Evolutionary conservation across 768 basidiomycete genomes (phyloP).

Genomic region (Mycena haematopus): DNA sequence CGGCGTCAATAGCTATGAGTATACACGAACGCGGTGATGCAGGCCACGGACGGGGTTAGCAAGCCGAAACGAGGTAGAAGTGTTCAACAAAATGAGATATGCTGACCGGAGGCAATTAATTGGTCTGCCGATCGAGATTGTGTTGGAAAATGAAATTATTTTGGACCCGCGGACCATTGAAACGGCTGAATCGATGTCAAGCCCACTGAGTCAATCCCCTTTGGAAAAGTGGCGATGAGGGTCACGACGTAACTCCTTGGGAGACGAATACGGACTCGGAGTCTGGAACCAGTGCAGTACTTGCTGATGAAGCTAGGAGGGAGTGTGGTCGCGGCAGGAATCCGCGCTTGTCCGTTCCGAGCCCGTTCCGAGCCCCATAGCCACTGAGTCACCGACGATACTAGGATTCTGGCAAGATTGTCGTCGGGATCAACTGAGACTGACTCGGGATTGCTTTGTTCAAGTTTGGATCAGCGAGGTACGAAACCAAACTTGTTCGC

Average conservation of each 20-base stretch:
- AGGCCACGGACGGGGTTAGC: conserved; percentile 21
- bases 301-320: background rate
- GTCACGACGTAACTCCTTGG: conserved; percentile 24
- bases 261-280: conserved; percentile 18
- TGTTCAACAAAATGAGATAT: conserved; percentile 15
- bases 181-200: conserved; percentile 21
- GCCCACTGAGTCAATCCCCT: background rate
- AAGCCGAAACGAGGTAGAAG: conserved; percentile 24
- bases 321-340: background rate
- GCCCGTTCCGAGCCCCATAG: background rate
- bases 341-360: conserved; percentile 21
- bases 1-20: conserved; percentile 12
- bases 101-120: conserved; percentile 5
- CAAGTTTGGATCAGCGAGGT: too few species aligned
- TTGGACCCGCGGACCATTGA: conserved; percentile 29
- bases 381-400: background rate
- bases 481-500: too few species aligned
- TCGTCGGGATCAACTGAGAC: background rate
- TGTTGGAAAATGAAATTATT: conserved; percentile 20
- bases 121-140: conserved; percentile 19
- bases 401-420: conserved; percentile 1
- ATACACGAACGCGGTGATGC: conserved; percentile 24
- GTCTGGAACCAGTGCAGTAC: conserved; percentile 13
- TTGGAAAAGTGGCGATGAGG: conserved; percentile 23
- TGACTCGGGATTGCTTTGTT: background rate